These are phyloP conservation scores for Scutellaria minor DNA, from an alignment of 257 asterid genomes.

Conservation along the genomic window DNA sequence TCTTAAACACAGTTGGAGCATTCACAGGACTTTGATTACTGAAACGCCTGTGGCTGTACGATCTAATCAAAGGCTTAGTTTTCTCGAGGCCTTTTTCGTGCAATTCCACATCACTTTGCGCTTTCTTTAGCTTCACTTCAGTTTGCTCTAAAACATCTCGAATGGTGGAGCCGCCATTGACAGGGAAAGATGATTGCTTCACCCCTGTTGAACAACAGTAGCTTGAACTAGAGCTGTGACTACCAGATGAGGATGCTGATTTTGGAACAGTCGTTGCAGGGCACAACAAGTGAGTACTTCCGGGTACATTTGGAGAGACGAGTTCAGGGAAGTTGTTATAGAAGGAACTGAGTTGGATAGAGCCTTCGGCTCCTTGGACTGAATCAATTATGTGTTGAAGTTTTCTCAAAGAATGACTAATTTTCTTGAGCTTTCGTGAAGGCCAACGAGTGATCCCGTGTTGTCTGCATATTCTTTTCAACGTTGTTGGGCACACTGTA, in stretches of 20 bases:
- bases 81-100: conserved; percentile 54
- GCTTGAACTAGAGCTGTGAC: conserved; percentile 76
- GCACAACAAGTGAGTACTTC: conserved; percentile 42
- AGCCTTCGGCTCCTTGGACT: conserved; percentile 79
- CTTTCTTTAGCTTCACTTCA: conserved; percentile 44
- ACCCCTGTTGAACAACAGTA: conserved; percentile 59
- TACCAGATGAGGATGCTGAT: conserved; percentile 64
- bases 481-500: conserved; percentile 89
- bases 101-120: conserved; percentile 57
- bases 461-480: conserved; percentile 89
- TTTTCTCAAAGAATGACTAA: conserved; percentile 75
- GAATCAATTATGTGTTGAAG: conserved; percentile 88
- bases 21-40: conserved; percentile 43
- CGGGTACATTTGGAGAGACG: conserved; percentile 51
- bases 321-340: conserved; percentile 79
- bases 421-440: conserved; percentile 85
- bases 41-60: conserved; percentile 61
- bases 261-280: conserved; percentile 47
- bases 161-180: conserved; percentile 39
- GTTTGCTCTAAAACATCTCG: conserved; percentile 47
- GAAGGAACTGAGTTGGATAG: conserved; percentile 75
- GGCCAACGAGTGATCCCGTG: conserved; percentile 91
- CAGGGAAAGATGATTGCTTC: conserved; percentile 46
- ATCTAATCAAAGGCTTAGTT: conserved; percentile 53
- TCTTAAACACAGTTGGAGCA: conserved; percentile 46